Base-by-base conservation (phyloP, 2,329 filamentous ascomycete species). In the Microcera coccophila region DNA sequence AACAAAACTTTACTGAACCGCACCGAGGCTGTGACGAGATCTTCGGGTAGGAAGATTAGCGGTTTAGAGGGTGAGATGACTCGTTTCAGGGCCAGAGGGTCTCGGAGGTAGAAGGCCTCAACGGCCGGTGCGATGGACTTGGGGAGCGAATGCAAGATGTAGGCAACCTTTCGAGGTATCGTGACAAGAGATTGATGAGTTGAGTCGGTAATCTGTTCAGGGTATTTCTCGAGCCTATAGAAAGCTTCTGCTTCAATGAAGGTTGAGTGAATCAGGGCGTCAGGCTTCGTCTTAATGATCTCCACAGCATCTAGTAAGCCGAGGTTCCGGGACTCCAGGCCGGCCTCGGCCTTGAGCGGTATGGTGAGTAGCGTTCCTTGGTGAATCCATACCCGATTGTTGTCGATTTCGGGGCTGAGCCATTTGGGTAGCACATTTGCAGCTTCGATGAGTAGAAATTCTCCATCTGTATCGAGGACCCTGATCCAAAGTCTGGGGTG, bases 371-470 rank as follows among this genome's bases (percentile, higher is more conserved):
- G 74, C 42, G 83, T 78, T 42, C 86, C 87, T 22, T 81, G 70
- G 56, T 95, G 81, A 42, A 98, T 82, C 93, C 93, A 98, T 24
- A 94, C 83, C 43, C 93, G 79, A 62, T 95, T 87, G 51, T 84
- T 79, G 50, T 94, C 90, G 29, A 91, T 84, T 50, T 95, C 90
- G 1, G 93, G 93, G 54, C 84, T 95, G 19, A 98, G 69, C 94
- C 93, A 98, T 48, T 79, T 81, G 3, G 93, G 93, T 3, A 96
- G 71, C 12, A 84, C 82, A 53, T 87, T 90, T 20, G 94, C 91
- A 21, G 91, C 93, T 70, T 98, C 93, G 42, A 96, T 85, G 15
- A 98, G 80, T 38, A 98, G 76, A 57, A 98, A 98, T 62, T 98
- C 90, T 55, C 94, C 94, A 66, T 97, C 93, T 37, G 82, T 85